Base-by-base conservation (phyloP, 371 early-diverging fungal genomes). In the Mucor circinelloides region DNA sequence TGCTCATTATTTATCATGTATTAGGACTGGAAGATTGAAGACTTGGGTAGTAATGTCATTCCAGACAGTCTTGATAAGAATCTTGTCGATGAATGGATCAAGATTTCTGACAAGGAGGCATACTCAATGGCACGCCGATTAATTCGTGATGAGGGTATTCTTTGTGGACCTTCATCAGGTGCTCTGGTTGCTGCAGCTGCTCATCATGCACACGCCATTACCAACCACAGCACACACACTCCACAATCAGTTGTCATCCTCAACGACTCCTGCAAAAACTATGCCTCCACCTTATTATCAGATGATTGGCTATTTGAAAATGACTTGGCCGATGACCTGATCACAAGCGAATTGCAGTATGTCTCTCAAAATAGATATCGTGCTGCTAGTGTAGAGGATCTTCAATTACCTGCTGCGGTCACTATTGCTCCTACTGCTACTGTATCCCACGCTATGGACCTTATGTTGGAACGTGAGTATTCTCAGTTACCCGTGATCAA, bases 401-500 rank as follows among this genome's bases (percentile, higher is more conserved):
- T 95, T 57, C 95, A 95, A 68, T 71, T 94, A 12, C 91, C 93
- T 12, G 91, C 90, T 0, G 94, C 95, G 2, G 88, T 95, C 3
- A 87, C 92, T 7, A 84, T 95, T 15, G 68, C 85, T 10, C 87
- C 87, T 25, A 77, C 74, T 9, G 75, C 85, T 17, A 66, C 87
- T 4, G 78, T 91, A 7, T 81, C 85, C 1, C 76, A 85, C 42
- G 94, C 96, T 3, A 55, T 92, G 55, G 89, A 90, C 62, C 63
- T 93, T 56, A 95, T 95, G 96, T 44, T 88, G 58, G 89, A 90
- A 32, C 79, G 91, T 27, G 94, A 94, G 62, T 95, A 91, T 73
- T 94, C 95, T 21, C 96, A 95, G 70, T 74, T 95, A 44, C 96
- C 95, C 0, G 94, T 95, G 9, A 82, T 93, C 34, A 84, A 84